Percentiles rank a stretch among this genome's conserved stretches.
Conservation (phyloP, 305 asterid genomes). For the Fraxinus baroniana region DNA sequence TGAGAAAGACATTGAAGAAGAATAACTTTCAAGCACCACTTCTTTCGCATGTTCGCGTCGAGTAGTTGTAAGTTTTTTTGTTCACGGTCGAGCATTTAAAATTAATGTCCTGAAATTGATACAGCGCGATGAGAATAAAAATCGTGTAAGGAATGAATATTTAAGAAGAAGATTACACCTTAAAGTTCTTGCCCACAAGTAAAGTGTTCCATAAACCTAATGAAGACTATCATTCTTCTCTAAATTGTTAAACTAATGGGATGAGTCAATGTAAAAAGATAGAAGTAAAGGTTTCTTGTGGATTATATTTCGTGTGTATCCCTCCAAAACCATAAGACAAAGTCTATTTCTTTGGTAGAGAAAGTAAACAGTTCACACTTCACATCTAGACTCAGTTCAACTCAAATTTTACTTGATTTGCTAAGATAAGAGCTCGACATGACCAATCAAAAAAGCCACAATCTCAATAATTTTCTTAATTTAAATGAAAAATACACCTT, state of each 20-base stretch:
- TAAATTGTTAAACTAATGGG: neutral
- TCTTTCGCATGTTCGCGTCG: neutral
- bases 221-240: neutral
- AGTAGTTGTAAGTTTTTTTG: neutral
- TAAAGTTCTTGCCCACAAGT: slow-evolving; percentile 1
- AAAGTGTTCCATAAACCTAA: neutral
- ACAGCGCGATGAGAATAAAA: neutral
- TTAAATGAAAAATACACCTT: neutral
- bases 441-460: neutral
- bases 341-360: neutral
- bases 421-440: neutral
- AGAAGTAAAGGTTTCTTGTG: neutral
- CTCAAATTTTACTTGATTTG: neutral
- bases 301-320: neutral
- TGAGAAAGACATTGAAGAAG: neutral
- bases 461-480: neutral
- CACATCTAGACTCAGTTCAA: neutral
- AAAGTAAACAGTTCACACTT: neutral
- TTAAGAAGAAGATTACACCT: neutral
- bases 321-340: neutral
- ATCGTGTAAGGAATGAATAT: neutral
- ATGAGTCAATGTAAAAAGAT: neutral
- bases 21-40: neutral
- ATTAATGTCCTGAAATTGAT: neutral
- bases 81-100: neutral